Evolutionary conservation across 306 rosid genomes (phyloP).

Genomic region (Rosa multiflora): DNA sequence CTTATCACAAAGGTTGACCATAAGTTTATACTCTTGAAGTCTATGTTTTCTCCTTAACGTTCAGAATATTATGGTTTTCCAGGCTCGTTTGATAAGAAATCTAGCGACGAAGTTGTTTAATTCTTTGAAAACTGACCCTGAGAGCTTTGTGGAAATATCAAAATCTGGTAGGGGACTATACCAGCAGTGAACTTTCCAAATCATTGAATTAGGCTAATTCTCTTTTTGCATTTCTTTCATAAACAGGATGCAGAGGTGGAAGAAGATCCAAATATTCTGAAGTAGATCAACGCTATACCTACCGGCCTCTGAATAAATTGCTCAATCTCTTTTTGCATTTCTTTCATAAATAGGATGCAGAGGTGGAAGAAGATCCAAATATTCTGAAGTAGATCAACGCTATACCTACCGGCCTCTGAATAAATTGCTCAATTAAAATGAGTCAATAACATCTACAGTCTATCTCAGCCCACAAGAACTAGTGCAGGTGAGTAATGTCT

Average conservation of each 20-base stretch:
- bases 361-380: background rate
- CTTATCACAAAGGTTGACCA: background rate
- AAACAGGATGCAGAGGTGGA: conserved; percentile 15
- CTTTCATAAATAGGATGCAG: conserved; percentile 4
- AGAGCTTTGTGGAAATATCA: conserved; percentile 8
- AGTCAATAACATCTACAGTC: conserved; percentile 9
- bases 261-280: background rate
- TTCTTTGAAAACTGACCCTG: conserved; percentile 14
- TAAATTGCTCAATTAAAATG: background rate
- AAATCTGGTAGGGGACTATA: conserved; percentile 16
- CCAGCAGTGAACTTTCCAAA: background rate
- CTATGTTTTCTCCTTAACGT: background rate
- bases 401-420: background rate
- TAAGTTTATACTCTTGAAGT: background rate
- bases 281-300: conserved; percentile 7
- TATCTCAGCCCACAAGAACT: background rate
- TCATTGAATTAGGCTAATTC: conserved; percentile 6
- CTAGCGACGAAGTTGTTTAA: conserved; percentile 22
- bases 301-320: background rate
- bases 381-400: background rate
- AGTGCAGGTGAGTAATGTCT: conserved; percentile 15
- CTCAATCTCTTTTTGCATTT: background rate
- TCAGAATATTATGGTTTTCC: conserved; percentile 4
- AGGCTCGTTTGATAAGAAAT: conserved; percentile 25
- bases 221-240: background rate